phyloP scores from a whole-genome alignment of 164 flowering plant genomes.

The Euptelea pleiosperma region DNA sequence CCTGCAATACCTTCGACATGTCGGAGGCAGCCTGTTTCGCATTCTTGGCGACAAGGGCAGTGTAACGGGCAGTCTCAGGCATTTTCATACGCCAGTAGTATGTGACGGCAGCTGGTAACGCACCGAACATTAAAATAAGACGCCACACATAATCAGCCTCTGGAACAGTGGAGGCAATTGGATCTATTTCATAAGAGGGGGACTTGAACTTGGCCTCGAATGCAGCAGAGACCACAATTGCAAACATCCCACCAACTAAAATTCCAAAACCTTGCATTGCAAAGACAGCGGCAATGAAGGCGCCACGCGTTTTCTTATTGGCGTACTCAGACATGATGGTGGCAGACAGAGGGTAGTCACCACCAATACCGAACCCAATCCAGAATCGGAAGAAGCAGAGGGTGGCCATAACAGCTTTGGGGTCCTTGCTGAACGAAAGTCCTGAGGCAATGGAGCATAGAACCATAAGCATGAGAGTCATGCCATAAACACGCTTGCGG shows the following conservation, averaged over 20 bases:
- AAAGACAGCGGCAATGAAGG: constrained; percentile 39
- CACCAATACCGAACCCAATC: constrained; percentile 45
- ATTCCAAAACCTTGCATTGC: constrained; percentile 44
- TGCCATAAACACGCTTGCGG: constrained; percentile 35
- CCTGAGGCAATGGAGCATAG: constrained; percentile 39
- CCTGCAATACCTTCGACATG: constrained; percentile 39
- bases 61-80: constrained; percentile 53
- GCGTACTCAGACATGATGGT: constrained; percentile 47
- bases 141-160: constrained; percentile 43
- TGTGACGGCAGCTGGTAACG: constrained; percentile 36
- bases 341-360: constrained; percentile 43
- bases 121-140: constrained; percentile 39
- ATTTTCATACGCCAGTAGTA: constrained; percentile 47
- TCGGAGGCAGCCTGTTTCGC: constrained; percentile 39
- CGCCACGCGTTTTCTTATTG: constrained; percentile 36
- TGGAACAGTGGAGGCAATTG: constrained; percentile 20
- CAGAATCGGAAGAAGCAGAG: constrained; percentile 44
- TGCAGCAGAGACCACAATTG: constrained; percentile 21
- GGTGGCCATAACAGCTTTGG: constrained; percentile 28
- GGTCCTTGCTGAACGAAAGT: constrained; percentile 27
- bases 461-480: constrained; percentile 40
- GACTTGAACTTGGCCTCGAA: constrained; percentile 17
- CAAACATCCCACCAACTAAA: constrained; percentile 34
- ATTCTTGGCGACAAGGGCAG: constrained; percentile 41
- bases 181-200: constrained; percentile 14